Percentiles rank a stretch among this genome's conserved stretches.
Conservation (phyloP, 768 basidiomycete species). For the Lentinula detonsa region DNA sequence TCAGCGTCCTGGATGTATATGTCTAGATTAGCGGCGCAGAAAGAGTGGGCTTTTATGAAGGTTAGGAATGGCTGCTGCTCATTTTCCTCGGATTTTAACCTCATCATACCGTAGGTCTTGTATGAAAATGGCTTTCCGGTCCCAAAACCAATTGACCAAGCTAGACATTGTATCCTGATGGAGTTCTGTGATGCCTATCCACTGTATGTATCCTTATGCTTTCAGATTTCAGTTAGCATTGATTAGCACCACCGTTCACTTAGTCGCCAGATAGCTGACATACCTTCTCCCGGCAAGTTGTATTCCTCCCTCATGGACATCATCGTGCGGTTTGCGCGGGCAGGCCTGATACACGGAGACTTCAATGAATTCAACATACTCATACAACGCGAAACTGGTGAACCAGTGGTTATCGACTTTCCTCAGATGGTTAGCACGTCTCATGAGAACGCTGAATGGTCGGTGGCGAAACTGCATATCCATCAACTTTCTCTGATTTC, state of each 20-base stretch:
- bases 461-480: constrained; percentile 19
- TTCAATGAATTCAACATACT: constrained; percentile 99
- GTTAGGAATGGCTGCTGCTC: constrained; percentile 29
- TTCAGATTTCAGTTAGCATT: neutral
- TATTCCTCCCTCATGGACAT: constrained; percentile 93
- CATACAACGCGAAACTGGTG: constrained; percentile 65
- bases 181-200: constrained; percentile 93
- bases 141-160: constrained; percentile 90
- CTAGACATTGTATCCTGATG: constrained; percentile 94
- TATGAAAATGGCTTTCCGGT: constrained; percentile 92
- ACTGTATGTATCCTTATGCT: constrained; percentile 49
- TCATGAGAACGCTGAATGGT: constrained; percentile 97
- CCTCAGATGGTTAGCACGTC: constrained; percentile 99
- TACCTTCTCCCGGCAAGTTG: constrained; percentile 82
- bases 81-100: neutral
- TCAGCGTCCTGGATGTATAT: constrained; percentile 99
- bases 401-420: constrained; percentile 94
- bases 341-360: constrained; percentile 97
- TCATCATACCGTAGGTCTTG: constrained; percentile 56
- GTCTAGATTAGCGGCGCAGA: constrained; percentile 92
- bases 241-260: constrained; percentile 5
- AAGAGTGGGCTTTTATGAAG: constrained; percentile 99
- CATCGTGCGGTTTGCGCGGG: constrained; percentile 88
- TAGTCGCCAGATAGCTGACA: constrained; percentile 82
- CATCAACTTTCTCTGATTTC: constrained; percentile 6